These are phyloP conservation scores for Pyrenopolyporus hunteri DNA, from an alignment of 495 filamentous ascomycete species.

Conservation along the genomic window DNA sequence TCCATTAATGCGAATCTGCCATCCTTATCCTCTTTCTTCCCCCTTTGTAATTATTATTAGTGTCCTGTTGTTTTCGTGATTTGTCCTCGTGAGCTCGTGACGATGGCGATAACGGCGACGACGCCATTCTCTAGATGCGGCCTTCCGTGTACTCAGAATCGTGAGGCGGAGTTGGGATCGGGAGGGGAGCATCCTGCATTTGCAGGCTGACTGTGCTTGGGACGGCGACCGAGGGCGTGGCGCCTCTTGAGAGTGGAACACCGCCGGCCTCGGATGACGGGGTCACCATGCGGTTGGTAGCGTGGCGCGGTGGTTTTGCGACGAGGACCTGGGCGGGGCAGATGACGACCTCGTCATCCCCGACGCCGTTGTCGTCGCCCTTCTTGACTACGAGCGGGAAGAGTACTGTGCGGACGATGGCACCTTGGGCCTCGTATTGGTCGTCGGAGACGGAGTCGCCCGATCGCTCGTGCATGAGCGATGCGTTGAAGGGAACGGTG, in stretches of 20 bases:
- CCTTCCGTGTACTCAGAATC: conserved; percentile 19
- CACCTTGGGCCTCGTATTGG: conserved; percentile 73
- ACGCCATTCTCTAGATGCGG: conserved; percentile 21
- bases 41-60: conserved; percentile 1
- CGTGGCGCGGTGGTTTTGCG: conserved; percentile 37
- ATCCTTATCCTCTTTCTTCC: background rate
- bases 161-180: conserved; percentile 30
- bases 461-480: conserved; percentile 90
- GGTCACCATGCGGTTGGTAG: conserved; percentile 38
- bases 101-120: background rate
- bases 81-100: background rate
- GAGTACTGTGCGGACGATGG: conserved; percentile 84
- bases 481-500: conserved; percentile 84
- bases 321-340: conserved; percentile 92
- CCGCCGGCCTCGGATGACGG: conserved; percentile 42
- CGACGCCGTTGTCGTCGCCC: conserved; percentile 82
- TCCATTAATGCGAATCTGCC: background rate
- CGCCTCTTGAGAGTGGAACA: conserved; percentile 37
- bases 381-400: conserved; percentile 96
- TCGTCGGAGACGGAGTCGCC: conserved; percentile 67
- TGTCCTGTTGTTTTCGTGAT: background rate
- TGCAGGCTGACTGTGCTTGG: conserved; percentile 36
- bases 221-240: conserved; percentile 32
- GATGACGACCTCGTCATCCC: conserved; percentile 90
- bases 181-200: conserved; percentile 39